These are phyloP conservation scores for Trichoderma simmonsii DNA, from an alignment of 2,329 filamentous ascomycete species.

Conservation along the genomic window DNA sequence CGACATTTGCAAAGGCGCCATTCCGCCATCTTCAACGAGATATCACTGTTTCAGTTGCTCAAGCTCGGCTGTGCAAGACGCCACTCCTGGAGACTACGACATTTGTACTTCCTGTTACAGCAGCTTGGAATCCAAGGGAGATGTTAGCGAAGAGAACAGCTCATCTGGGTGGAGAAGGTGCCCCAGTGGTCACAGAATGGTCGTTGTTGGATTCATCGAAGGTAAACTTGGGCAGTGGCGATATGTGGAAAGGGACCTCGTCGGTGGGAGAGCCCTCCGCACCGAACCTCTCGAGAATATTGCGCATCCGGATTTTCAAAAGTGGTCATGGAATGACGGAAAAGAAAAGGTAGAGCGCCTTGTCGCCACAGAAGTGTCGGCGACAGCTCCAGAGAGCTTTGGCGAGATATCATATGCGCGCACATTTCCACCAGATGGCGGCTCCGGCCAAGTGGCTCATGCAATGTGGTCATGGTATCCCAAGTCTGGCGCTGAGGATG, in stretches of 20 bases:
- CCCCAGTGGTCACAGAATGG: conserved; percentile 77
- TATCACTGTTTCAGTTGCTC: conserved; percentile 80
- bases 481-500: conserved; percentile 60
- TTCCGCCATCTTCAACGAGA: conserved; percentile 65
- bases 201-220: conserved; percentile 71
- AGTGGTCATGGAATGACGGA: conserved; percentile 51
- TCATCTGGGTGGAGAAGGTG: conserved; percentile 81
- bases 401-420: conserved; percentile 28
- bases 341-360: conserved; percentile 43
- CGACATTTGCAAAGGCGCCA: conserved; percentile 71
- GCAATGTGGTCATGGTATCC: conserved; percentile 81
- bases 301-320: conserved; percentile 40
- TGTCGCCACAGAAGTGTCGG: conserved; percentile 50
- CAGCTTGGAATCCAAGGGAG: conserved; percentile 58
- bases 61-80: conserved; percentile 45
- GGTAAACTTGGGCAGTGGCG: conserved; percentile 64
- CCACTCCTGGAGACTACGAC: conserved; percentile 73
- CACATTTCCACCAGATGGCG: conserved; percentile 71
- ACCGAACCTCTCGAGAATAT: conserved; percentile 49
- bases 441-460: conserved; percentile 59
- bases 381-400: conserved; percentile 37
- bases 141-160: conserved; percentile 73
- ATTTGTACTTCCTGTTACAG: conserved; percentile 78
- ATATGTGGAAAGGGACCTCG: conserved; percentile 66
- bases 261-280: conserved; percentile 71